A percentile compares a stretch with the other conserved stretches of the same genome.
These are phyloP conservation scores for Thermomucor indicae-seudaticae DNA, from an alignment of 371 early-diverging fungal species.

Conservation along the genomic window DNA sequence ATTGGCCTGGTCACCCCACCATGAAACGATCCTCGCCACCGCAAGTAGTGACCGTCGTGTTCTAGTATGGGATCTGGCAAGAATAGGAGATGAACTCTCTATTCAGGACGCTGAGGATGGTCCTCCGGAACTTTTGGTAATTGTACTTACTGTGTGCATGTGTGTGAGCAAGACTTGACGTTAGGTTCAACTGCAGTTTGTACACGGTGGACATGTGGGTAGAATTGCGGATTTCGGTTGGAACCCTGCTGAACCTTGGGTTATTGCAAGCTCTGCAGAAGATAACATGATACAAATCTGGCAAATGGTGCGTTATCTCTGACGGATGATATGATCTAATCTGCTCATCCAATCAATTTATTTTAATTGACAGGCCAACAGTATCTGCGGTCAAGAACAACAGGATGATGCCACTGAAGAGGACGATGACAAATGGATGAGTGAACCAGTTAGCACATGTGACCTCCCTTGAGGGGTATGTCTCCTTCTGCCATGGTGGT, in stretches of 20 bases:
- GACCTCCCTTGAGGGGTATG: too few relatives aligned
- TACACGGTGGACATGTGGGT: slow-evolving; percentile 99
- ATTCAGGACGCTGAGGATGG: slow-evolving; percentile 98
- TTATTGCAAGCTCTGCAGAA: slow-evolving; percentile 92
- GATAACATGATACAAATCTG: slow-evolving; percentile 99
- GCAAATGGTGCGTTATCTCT: slow-evolving; percentile 81
- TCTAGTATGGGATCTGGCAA: slow-evolving; percentile 94
- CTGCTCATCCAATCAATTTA: not conserved
- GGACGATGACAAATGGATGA: not conserved
- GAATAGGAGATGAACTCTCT: slow-evolving; percentile 88
- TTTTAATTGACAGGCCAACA: not conserved
- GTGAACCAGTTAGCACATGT: too few relatives aligned
- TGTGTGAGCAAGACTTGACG: not conserved
- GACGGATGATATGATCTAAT: not conserved
- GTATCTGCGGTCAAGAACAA: slow-evolving; percentile 1
- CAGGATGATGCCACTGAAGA: not conserved
- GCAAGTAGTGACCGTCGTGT: slow-evolving; percentile 93
- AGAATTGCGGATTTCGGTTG: slow-evolving; percentile 97
- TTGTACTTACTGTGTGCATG: not conserved
- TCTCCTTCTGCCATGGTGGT: too few relatives aligned
- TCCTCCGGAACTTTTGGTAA: slow-evolving; percentile 94
- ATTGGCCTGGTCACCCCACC: slow-evolving; percentile 95
- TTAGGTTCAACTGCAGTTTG: slow-evolving; percentile 59
- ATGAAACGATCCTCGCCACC: slow-evolving; percentile 92
- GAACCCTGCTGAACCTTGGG: slow-evolving; percentile 98